Evolutionary conservation across 1,139 yeast genomes (phyloP), one percentile per base, ranked within the genome.

Genomic region (Meyerozyma smithsonii): DNA sequence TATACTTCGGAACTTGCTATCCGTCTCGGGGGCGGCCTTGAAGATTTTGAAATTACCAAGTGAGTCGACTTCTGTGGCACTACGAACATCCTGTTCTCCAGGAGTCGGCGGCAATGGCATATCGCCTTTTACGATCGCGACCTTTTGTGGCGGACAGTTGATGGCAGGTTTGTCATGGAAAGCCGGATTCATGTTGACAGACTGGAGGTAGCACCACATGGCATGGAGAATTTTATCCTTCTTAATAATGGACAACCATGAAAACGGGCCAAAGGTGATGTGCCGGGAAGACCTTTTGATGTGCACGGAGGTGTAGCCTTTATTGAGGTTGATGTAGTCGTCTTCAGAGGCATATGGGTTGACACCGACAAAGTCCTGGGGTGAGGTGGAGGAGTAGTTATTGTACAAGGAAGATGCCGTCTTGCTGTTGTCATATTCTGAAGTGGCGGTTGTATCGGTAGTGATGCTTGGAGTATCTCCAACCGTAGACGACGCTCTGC

Each of bases 231-330:
- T 78, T 1, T 63, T 64, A 50, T 79, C 85, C 41, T 69, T 69
- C 42, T 68, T 67, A 58, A 77, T 59, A 17, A 73, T 39, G 0
- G 78, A 63, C 2, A 71, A 52, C 76, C 78, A 72, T 0, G 77
- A 55, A 40, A 74, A 64, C 0, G 79, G 79, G 0, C 80, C 80
- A 51, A 66, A 69, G 41, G 69, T 70, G 24, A 68, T 56, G 39
- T 72, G 53, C 34, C 72, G 53, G 1, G 56, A 44, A 4, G 64
- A 58, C 37, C 61, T 67, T 32, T 66, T 61, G 6, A 62, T 52
- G 43, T 67, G 64, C 24, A 74, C 56, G 0, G 79, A 62, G 8
- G 68, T 54, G 44, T 66, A 71, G 5, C 68, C 68, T 24, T 63
- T 70, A 49, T 61, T 72, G 41, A 74, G 69, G 43, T 71, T 65